A percentile compares a stretch with the other conserved stretches of the same genome.
phyloP scores from a whole-genome alignment of 371 early-diverging fungal genomes.

The Mucor mucedo region DNA sequence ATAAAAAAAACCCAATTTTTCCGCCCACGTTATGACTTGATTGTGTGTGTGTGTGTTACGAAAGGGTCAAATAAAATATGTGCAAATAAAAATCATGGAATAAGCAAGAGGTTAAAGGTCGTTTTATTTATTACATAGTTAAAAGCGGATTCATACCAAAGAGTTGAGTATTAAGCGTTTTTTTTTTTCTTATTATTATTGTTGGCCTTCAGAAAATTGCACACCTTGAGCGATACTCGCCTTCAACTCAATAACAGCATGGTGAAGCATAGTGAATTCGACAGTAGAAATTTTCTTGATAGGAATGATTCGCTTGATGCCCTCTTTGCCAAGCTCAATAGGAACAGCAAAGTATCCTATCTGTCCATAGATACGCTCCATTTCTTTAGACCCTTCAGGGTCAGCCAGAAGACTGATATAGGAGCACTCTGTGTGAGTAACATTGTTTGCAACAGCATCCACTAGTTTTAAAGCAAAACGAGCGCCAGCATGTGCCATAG shows the following conservation, averaged over 20 bases:
- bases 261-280: constrained; percentile 68
- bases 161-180: too few species aligned
- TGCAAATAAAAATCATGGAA: too few species aligned
- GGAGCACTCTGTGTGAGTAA: constrained; percentile 71
- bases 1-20: neutral
- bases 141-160: too few species aligned
- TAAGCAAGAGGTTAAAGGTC: too few species aligned
- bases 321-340: constrained; percentile 82
- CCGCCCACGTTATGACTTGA: too few species aligned
- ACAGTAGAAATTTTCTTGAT: constrained; percentile 66
- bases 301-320: constrained; percentile 71
- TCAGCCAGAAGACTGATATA: constrained; percentile 81
- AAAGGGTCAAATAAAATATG: too few species aligned
- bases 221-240: constrained; percentile 72
- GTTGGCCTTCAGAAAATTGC: constrained; percentile 48
- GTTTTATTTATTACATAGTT: too few species aligned
- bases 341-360: constrained; percentile 83
- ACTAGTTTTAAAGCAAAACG: constrained; percentile 78
- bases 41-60: too few species aligned
- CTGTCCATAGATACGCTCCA: constrained; percentile 47
- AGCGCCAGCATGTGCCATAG: constrained; percentile 92
- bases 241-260: constrained; percentile 76
- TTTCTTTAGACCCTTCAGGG: constrained; percentile 52
- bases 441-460: constrained; percentile 66
- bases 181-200: too few species aligned